A percentile compares a stretch with the other conserved stretches of the same genome.
Conservation (phyloP, 2,329 filamentous ascomycete genomes). For the Sclerotinia borealis region DNA sequence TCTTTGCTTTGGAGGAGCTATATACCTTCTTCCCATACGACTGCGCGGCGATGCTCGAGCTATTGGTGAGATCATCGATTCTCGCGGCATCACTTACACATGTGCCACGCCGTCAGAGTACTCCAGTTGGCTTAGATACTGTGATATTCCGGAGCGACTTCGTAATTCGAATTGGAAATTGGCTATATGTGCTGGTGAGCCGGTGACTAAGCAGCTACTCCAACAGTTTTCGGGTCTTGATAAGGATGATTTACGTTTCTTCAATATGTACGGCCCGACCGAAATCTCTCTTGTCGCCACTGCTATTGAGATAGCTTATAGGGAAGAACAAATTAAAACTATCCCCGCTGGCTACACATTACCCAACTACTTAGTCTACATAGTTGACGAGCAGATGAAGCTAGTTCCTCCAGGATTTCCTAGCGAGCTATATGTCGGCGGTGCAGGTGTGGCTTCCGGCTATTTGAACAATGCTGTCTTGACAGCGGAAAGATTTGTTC, state of each 20-base stretch:
- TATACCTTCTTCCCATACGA: slow-evolving; percentile 16
- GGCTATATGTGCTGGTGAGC: slow-evolving; percentile 27
- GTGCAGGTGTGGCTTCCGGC: slow-evolving; percentile 33
- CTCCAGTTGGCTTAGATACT: slow-evolving; percentile 14
- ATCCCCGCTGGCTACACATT: slow-evolving; percentile 9
- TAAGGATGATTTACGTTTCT: slow-evolving; percentile 15
- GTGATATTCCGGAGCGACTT: background rate
- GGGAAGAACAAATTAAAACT: background rate
- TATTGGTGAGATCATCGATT: slow-evolving; percentile 17
- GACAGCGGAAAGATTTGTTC: slow-evolving; percentile 12
- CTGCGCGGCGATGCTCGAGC: slow-evolving; percentile 18
- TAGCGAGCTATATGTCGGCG: slow-evolving; percentile 40
- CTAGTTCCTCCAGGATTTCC: slow-evolving; percentile 36
- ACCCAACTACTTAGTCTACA: slow-evolving; percentile 30
- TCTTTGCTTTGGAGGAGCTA: slow-evolving; percentile 16
- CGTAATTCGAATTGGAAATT: slow-evolving; percentile 17
- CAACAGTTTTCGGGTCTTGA: slow-evolving; percentile 19
- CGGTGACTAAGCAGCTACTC: slow-evolving; percentile 23
- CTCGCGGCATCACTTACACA: slow-evolving; percentile 20
- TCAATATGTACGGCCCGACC: slow-evolving; percentile 22
- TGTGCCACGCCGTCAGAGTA: slow-evolving; percentile 25
- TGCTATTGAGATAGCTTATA: slow-evolving; percentile 20
- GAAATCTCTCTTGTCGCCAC: slow-evolving; percentile 17
- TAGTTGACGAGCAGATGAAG: slow-evolving; percentile 36
- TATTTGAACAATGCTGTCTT: slow-evolving; percentile 31